phyloP scores from a whole-genome alignment of 2,329 filamentous ascomycete genomes.

The Ceratocystis alfenasii region DNA sequence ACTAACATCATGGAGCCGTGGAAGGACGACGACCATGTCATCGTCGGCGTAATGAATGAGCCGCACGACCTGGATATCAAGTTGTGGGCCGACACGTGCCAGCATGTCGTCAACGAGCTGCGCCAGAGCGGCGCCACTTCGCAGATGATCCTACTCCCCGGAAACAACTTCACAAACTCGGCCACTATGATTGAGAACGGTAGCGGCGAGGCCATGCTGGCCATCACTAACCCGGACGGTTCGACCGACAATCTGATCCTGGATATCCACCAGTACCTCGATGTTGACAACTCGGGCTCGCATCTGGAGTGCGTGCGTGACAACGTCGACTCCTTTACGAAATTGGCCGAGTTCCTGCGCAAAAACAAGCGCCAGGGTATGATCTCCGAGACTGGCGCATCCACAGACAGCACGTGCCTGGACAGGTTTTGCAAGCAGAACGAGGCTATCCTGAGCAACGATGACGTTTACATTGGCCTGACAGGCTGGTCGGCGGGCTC shows the following conservation, averaged over 20 bases:
- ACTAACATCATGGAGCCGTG: slow-evolving; percentile 47
- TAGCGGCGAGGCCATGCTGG: slow-evolving; percentile 39
- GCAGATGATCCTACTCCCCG: slow-evolving; percentile 54
- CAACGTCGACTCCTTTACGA: slow-evolving; percentile 38
- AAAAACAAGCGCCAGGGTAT: slow-evolving; percentile 34
- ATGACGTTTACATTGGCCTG: slow-evolving; percentile 38
- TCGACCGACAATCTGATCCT: slow-evolving; percentile 44
- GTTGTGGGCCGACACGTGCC: slow-evolving; percentile 48
- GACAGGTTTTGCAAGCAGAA: slow-evolving; percentile 37
- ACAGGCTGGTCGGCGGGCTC: slow-evolving; percentile 38
- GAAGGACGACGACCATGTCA: slow-evolving; percentile 39
- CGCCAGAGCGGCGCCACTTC: slow-evolving; percentile 49
- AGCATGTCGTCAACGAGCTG: slow-evolving; percentile 53
- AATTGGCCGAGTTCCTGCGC: slow-evolving; percentile 37
- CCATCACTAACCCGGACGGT: slow-evolving; percentile 48
- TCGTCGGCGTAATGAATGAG: slow-evolving; percentile 60
- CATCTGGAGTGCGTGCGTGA: slow-evolving; percentile 41
- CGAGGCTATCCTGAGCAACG: slow-evolving; percentile 35
- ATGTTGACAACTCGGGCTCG: slow-evolving; percentile 44
- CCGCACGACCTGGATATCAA: slow-evolving; percentile 48
- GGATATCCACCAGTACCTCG: slow-evolving; percentile 51
- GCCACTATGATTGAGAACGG: slow-evolving; percentile 38
- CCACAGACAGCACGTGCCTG: slow-evolving; percentile 32
- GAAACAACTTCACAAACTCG: slow-evolving; percentile 46
- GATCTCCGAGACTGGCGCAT: slow-evolving; percentile 39